phyloP scores from a whole-genome alignment of 2,329 filamentous ascomycete species.

The Periglandula ipomoeae region DNA sequence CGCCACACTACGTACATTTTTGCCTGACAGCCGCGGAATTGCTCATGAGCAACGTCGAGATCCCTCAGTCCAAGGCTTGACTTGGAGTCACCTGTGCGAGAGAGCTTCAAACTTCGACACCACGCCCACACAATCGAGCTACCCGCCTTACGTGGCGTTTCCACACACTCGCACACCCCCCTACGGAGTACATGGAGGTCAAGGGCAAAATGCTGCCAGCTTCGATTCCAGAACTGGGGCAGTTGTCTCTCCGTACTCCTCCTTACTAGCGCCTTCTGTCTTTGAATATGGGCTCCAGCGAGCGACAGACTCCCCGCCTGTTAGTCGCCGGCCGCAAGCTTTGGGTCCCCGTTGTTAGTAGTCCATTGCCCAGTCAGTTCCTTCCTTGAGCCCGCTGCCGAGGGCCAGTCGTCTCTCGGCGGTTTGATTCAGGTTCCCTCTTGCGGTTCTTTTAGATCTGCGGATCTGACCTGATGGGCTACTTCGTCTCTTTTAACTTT shows the following conservation, averaged over 20 bases:
- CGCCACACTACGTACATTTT: no score
- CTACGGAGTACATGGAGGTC: not conserved
- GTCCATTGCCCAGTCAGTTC: not conserved
- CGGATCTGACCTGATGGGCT: not conserved
- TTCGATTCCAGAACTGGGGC: constrained; percentile 9
- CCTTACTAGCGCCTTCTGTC: constrained; percentile 6
- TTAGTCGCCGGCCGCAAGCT: constrained; percentile 6
- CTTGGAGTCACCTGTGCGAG: no score
- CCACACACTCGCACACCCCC: not conserved
- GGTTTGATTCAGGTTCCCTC: not conserved
- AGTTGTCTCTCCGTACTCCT: constrained; percentile 3
- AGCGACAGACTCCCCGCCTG: constrained; percentile 6
- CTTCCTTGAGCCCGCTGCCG: not conserved
- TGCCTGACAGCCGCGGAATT: not conserved
- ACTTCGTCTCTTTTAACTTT: not conserved
- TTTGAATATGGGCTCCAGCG: constrained; percentile 6
- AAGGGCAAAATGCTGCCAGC: constrained; percentile 4
- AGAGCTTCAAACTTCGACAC: constrained; percentile 2
- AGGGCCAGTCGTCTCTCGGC: constrained; percentile 2
- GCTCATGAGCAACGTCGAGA: not conserved
- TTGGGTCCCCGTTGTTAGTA: constrained; percentile 1
- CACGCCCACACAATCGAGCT: constrained; percentile 1
- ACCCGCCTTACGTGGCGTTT: constrained; percentile 6
- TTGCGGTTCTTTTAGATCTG: not conserved
- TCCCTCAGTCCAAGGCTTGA: not conserved